Conservation (phyloP, 768 basidiomycete genomes). For the Hydnum rufescens region DNA sequence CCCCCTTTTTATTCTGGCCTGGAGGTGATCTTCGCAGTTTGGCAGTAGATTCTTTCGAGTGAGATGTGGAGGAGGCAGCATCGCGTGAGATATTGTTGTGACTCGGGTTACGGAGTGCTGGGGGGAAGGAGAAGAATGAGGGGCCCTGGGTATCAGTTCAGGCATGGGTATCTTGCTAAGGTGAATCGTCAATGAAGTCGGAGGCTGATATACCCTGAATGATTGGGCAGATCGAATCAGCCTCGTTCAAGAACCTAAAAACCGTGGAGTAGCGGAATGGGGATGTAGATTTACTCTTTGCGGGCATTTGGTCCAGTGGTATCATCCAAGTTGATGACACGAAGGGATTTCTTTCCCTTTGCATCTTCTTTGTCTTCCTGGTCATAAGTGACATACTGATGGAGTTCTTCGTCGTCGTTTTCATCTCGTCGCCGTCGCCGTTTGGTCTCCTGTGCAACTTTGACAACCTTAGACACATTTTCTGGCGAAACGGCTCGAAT, state of each 20-base stretch:
- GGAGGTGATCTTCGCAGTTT: too few species aligned
- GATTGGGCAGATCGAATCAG: not conserved
- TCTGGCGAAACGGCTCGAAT: conserved; percentile 40
- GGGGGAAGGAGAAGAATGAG: not conserved
- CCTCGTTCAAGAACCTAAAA: not conserved
- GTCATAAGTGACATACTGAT: conserved; percentile 53
- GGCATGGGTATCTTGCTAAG: conserved; percentile 79
- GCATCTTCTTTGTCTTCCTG: conserved; percentile 25
- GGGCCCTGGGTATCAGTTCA: conserved; percentile 26
- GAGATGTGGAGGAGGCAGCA: too few species aligned
- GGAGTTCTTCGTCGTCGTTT: conserved; percentile 36
- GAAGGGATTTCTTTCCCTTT: conserved; percentile 30
- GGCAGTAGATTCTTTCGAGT: too few species aligned
- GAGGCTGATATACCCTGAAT: conserved; percentile 35
- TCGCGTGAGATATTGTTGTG: too few species aligned
- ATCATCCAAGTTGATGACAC: conserved; percentile 45
- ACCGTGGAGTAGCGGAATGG: too few species aligned
- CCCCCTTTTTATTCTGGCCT: too few species aligned
- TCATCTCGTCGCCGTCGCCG: conserved; percentile 59
- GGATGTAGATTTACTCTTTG: conserved; percentile 2
- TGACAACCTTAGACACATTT: conserved; percentile 59
- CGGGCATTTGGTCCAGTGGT: conserved; percentile 5
- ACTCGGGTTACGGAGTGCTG: not conserved
- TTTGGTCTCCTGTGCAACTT: conserved; percentile 62
- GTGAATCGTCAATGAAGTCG: conserved; percentile 47